Conservation (phyloP, 169 alveolate genomes). For the Plasmodium gonderi region DNA sequence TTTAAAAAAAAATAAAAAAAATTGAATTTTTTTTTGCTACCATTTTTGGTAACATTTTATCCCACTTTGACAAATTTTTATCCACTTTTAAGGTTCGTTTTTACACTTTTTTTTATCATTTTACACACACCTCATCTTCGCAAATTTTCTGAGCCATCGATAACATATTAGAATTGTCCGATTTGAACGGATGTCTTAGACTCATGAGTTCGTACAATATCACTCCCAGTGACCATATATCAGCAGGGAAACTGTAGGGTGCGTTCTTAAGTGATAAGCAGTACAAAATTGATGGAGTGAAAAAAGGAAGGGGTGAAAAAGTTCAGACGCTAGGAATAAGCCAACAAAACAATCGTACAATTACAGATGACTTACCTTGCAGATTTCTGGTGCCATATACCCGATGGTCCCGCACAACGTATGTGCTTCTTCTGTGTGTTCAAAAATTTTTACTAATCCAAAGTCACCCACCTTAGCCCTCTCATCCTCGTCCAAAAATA, state of each 20-base stretch:
- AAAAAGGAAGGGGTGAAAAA: background rate
- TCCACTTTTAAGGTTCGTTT: background rate
- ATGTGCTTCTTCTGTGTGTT: slow-evolving; percentile 59
- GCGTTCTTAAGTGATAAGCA: slow-evolving; percentile 9
- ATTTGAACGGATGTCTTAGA: slow-evolving; percentile 72
- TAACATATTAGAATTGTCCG: slow-evolving; percentile 50
- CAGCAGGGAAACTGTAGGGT: slow-evolving; percentile 68
- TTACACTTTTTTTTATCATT: background rate
- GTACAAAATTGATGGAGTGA: background rate
- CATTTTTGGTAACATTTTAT: background rate
- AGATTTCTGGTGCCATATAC: slow-evolving; percentile 75
- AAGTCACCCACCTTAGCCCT: slow-evolving; percentile 74
- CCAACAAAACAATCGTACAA: background rate
- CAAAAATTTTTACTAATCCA: slow-evolving; percentile 69
- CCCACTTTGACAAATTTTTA: background rate
- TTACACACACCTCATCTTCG: slow-evolving; percentile 59
- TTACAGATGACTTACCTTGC: slow-evolving; percentile 27
- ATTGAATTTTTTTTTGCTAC: background rate
- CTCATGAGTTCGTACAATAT: slow-evolving; percentile 70
- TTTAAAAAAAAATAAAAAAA: background rate
- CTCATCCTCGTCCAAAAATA: slow-evolving; percentile 75
- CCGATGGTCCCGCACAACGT: slow-evolving; percentile 77
- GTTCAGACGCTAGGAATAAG: background rate
- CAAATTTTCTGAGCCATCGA: slow-evolving; percentile 69
- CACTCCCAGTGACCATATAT: slow-evolving; percentile 76